A percentile compares a stretch with the other conserved stretches of the same genome.
Evolutionary conservation across 2,329 filamentous ascomycete genomes (phyloP).

Genomic region (Fusarium sp.): DNA sequence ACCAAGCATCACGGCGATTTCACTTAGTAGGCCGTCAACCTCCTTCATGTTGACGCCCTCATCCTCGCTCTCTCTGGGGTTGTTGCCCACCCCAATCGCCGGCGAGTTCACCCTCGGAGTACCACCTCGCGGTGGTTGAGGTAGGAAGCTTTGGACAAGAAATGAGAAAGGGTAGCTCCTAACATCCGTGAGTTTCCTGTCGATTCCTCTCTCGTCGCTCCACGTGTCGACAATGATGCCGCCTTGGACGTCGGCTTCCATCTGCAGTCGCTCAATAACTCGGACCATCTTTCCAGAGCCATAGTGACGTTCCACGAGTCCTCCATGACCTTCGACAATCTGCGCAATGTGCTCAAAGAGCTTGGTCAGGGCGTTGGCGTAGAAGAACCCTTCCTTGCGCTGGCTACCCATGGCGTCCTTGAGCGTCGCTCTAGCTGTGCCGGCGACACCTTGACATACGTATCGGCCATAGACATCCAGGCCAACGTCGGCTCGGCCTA

Average conservation of each 20-base stretch:
- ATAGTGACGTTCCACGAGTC: slow-evolving; percentile 93
- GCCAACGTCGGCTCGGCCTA: slow-evolving; percentile 87
- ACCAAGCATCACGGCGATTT: slow-evolving; percentile 91
- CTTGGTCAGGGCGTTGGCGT: slow-evolving; percentile 88
- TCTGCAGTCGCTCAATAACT: slow-evolving; percentile 91
- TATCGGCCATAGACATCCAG: slow-evolving; percentile 96
- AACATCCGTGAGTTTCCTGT: slow-evolving; percentile 90
- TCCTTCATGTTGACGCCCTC: slow-evolving; percentile 98
- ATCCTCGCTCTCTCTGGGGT: slow-evolving; percentile 78
- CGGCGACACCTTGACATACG: slow-evolving; percentile 93
- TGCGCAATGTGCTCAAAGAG: slow-evolving; percentile 98
- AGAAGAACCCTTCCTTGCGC: slow-evolving; percentile 84
- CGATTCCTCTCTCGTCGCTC: slow-evolving; percentile 87
- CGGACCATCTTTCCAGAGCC: slow-evolving; percentile 92
- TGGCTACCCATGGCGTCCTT: slow-evolving; percentile 69
- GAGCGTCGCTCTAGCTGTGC: slow-evolving; percentile 82
- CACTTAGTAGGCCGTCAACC: slow-evolving; percentile 85
- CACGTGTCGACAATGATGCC: slow-evolving; percentile 96
- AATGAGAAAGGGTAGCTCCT: slow-evolving; percentile 99
- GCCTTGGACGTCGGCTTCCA: slow-evolving; percentile 95
- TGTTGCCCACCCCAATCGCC: slow-evolving; percentile 66
- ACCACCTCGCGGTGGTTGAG: slow-evolving; percentile 71
- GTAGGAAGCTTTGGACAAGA: slow-evolving; percentile 91
- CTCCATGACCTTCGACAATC: slow-evolving; percentile 92
- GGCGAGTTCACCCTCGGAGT: slow-evolving; percentile 82